Percentiles rank a stretch among this genome's conserved stretches.
These are phyloP conservation scores for Vitis rupestris DNA, from an alignment of 164 flowering plant genomes.

Conservation along the genomic window DNA sequence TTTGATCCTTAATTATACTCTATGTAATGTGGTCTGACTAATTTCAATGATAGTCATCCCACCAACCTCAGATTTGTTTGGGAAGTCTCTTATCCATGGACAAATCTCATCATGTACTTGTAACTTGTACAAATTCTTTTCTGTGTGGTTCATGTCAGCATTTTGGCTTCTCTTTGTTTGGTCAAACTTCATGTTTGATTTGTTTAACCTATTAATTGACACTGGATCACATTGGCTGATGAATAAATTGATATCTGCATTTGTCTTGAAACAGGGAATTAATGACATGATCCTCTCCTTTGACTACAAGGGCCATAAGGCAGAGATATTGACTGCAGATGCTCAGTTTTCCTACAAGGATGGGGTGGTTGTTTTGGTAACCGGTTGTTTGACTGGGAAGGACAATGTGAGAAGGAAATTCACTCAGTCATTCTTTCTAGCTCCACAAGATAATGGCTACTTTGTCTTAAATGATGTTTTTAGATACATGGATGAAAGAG, in stretches of 20 bases:
- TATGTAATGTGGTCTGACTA: no score
- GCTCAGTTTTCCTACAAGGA: conserved; percentile 29
- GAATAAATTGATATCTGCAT: background rate
- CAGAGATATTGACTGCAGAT: conserved; percentile 27
- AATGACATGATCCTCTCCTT: conserved; percentile 31
- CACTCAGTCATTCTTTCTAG: conserved; percentile 41
- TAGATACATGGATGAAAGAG: conserved; percentile 22
- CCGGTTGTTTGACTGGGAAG: conserved; percentile 32
- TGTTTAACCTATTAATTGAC: no score
- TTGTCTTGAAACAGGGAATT: conserved; percentile 28
- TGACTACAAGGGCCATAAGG: conserved; percentile 16
- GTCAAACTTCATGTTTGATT: no score
- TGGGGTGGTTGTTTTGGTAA: conserved; percentile 38
- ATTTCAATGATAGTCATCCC: no score
- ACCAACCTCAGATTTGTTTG: no score
- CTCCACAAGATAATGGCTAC: conserved; percentile 31
- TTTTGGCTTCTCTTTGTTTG: no score
- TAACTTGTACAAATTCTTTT: no score
- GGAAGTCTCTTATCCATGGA: no score
- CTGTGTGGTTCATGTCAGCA: no score
- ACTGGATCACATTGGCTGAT: no score
- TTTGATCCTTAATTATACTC: no score
- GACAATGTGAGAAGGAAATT: conserved; percentile 27
- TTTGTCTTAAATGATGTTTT: conserved; percentile 42
- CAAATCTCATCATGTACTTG: no score